A percentile compares a stretch with the other conserved stretches of the same genome.
Conservation (phyloP, 306 rosid species). For the Casuarina cunninghamiana region DNA sequence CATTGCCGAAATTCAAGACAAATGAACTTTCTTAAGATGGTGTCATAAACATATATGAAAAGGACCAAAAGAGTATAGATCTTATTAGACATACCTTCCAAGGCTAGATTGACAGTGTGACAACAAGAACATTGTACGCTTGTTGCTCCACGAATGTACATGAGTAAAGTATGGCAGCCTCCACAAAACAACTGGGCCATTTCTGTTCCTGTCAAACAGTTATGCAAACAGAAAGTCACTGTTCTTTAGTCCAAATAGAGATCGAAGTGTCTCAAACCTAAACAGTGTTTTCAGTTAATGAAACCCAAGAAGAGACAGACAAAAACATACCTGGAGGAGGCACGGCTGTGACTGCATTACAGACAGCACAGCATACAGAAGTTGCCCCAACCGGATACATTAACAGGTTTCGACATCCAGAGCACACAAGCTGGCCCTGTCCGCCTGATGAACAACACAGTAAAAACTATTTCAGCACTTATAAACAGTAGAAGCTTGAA, state of each 20-base stretch:
- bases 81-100: conserved; percentile 66
- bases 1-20: no score
- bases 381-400: conserved; percentile 92
- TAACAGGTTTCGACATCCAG: conserved; percentile 93
- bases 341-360: conserved; percentile 94
- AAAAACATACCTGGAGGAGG: conserved; percentile 84
- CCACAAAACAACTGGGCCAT: conserved; percentile 99
- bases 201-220: conserved; percentile 73
- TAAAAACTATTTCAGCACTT: conserved; percentile 3
- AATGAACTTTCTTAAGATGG: no score
- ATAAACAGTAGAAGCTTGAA: conserved; percentile 4
- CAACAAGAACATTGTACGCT: conserved; percentile 99
- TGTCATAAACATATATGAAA: conserved; percentile 3
- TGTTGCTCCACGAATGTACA: conserved; percentile 96
- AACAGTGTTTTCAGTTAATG: conserved; percentile 17
- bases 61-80: not conserved
- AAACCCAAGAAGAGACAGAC: conserved; percentile 5
- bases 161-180: conserved; percentile 96
- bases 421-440: conserved; percentile 97
- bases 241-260: conserved; percentile 13
- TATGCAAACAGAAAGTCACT: not conserved
- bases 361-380: conserved; percentile 98
- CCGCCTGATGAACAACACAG: conserved; percentile 48
- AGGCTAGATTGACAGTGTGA: conserved; percentile 92
- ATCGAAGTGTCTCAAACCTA: not conserved